Conservation (phyloP, 805 yeast genomes). For the Pichia deserticola region DNA sequence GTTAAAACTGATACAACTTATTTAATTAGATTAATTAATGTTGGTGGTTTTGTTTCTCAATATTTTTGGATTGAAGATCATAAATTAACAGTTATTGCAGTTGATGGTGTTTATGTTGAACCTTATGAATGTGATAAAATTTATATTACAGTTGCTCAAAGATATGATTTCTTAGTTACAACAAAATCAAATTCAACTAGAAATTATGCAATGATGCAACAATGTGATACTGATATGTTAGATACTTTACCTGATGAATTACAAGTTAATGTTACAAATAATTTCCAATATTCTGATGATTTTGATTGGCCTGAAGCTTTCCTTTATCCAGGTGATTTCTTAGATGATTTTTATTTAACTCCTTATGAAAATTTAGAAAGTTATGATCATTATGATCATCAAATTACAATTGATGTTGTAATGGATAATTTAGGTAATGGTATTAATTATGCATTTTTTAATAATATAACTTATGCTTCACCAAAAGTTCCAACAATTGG, state of each 20-base stretch:
- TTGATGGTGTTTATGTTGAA: constrained; percentile 85
- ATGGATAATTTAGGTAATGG: constrained; percentile 88
- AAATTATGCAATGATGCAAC: constrained; percentile 79
- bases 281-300: constrained; percentile 41
- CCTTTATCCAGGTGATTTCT: constrained; percentile 41
- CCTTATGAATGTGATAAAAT: constrained; percentile 61
- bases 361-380: constrained; percentile 54
- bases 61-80: constrained; percentile 87
- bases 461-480: constrained; percentile 65
- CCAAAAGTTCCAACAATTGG: constrained; percentile 85
- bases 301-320: constrained; percentile 32
- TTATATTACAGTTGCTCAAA: constrained; percentile 86
- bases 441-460: constrained; percentile 93
- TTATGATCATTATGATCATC: constrained; percentile 60
- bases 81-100: constrained; percentile 76
- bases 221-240: constrained; percentile 75
- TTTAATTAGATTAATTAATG: constrained; percentile 68
- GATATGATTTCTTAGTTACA: constrained; percentile 71
- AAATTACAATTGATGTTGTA: constrained; percentile 59
- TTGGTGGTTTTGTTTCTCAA: constrained; percentile 90
- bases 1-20: constrained; percentile 86
- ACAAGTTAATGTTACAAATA: constrained; percentile 65
- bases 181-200: constrained; percentile 56
- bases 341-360: constrained; percentile 72
- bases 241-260: constrained; percentile 65